Evolutionary conservation across 306 rosid species (phyloP).

Genomic region (Morella rubra): DNA sequence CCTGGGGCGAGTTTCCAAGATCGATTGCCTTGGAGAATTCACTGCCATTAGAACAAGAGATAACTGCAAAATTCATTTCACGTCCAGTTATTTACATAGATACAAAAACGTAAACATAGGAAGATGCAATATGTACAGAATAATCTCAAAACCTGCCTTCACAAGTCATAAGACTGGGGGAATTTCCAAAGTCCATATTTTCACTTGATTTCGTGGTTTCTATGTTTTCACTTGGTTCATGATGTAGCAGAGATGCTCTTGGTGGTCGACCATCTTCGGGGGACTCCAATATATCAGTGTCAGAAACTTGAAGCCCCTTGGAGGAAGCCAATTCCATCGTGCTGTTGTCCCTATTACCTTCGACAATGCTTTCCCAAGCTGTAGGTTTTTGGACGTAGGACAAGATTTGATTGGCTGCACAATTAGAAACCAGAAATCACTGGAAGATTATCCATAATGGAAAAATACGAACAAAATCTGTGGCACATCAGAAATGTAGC

Average conservation of each 20-base stretch:
- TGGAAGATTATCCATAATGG: background rate
- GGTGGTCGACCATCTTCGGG: slow-evolving; percentile 29
- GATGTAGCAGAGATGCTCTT: slow-evolving; percentile 16
- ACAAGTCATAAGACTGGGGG: slow-evolving; percentile 27
- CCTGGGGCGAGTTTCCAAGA: slow-evolving; percentile 49
- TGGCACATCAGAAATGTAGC: slow-evolving; percentile 11
- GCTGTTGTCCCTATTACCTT: slow-evolving; percentile 32
- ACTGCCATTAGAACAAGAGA: slow-evolving; percentile 27
- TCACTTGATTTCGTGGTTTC: slow-evolving; percentile 24
- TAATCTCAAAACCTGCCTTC: slow-evolving; percentile 45
- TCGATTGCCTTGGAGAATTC: slow-evolving; percentile 28
- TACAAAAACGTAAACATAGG: background rate
- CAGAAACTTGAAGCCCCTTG: slow-evolving; percentile 29
- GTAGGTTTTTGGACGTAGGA: slow-evolving; percentile 60
- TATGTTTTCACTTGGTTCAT: slow-evolving; percentile 25
- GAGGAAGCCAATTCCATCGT: slow-evolving; percentile 22
- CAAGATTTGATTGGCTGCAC: slow-evolving; percentile 77
- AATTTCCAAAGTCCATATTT: slow-evolving; percentile 13
- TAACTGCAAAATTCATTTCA: slow-evolving; percentile 43
- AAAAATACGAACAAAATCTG: too few species aligned
- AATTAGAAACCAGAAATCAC: slow-evolving; percentile 28
- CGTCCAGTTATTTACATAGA: slow-evolving; percentile 20
- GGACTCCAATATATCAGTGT: slow-evolving; percentile 31
- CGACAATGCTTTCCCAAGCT: slow-evolving; percentile 30
- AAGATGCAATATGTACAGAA: slow-evolving; percentile 8